These are phyloP conservation scores for Sordariomycetes sp. DNA, from an alignment of 2,329 filamentous ascomycete species.

Conservation along the genomic window DNA sequence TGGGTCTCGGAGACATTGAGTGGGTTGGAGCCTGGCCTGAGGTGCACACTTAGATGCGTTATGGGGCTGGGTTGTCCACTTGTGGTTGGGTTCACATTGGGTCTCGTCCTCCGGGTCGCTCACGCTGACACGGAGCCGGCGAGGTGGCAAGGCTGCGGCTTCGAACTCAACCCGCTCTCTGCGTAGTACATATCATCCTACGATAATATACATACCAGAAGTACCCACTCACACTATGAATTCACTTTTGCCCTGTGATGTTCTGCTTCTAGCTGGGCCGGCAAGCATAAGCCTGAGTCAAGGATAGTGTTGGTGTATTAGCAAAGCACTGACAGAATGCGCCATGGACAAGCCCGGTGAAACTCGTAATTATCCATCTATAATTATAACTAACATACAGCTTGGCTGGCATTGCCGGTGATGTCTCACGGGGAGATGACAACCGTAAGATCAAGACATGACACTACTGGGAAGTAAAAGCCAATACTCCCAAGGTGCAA, in stretches of 20 bases:
- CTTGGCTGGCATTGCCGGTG: too few relatives aligned
- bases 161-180: conserved; percentile 46
- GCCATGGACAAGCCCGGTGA: too few relatives aligned
- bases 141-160: background rate
- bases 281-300: too few relatives aligned
- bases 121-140: background rate
- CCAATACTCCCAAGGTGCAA: background rate
- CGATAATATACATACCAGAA: conserved; percentile 48
- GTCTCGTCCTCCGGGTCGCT: background rate
- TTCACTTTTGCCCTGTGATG: background rate
- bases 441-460: too few relatives aligned
- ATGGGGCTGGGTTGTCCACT: conserved; percentile 19
- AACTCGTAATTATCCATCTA: too few relatives aligned
- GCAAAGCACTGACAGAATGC: too few relatives aligned
- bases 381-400: too few relatives aligned
- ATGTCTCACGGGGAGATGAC: too few relatives aligned
- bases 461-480: too few relatives aligned
- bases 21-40: conserved; percentile 91
- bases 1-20: conserved; percentile 72
- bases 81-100: conserved; percentile 43
- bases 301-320: too few relatives aligned
- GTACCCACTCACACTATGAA: conserved; percentile 46
- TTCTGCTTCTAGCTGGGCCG: background rate
- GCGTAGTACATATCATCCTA: conserved; percentile 36
- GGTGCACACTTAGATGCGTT: conserved; percentile 24